Evolutionary conservation across 192 early-diverging fungal genomes (phyloP).

Genomic region (Coemansia sp.): DNA sequence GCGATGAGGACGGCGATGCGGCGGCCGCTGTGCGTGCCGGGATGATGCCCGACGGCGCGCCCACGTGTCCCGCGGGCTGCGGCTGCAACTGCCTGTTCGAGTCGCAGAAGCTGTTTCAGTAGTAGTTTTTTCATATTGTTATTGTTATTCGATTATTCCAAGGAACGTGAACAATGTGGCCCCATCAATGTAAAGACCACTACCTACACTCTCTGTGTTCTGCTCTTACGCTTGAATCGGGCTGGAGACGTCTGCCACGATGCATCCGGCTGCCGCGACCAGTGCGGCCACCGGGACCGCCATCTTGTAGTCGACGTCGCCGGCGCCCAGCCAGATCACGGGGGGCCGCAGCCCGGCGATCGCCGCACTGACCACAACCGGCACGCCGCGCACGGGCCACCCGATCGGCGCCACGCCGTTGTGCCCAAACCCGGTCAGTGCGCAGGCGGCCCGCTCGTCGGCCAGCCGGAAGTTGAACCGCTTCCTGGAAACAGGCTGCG

Average conservation of each 20-base stretch:
- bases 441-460: constrained; percentile 57
- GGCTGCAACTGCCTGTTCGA: constrained; percentile 50
- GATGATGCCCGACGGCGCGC: constrained; percentile 18
- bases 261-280: constrained; percentile 40
- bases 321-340: constrained; percentile 77
- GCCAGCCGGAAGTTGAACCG: constrained; percentile 80
- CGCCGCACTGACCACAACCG: constrained; percentile 67
- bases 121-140: constrained; percentile 15
- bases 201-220: too few species aligned
- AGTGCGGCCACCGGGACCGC: constrained; percentile 66
- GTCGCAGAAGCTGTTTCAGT: constrained; percentile 19
- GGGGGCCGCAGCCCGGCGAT: constrained; percentile 65
- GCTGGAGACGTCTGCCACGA: constrained; percentile 33
- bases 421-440: constrained; percentile 73
- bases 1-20: constrained; percentile 8
- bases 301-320: constrained; percentile 86
- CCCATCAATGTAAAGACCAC: too few species aligned
- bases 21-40: constrained; percentile 4
- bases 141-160: too few species aligned
- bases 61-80: constrained; percentile 49
- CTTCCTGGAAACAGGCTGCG: constrained; percentile 61
- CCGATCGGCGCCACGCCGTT: constrained; percentile 76
- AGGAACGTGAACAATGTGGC: too few species aligned
- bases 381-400: constrained; percentile 52
- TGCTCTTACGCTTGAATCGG: constrained; percentile 4